phyloP scores from a whole-genome alignment of 768 basidiomycete species.

The Fistulinella prunicolor region DNA sequence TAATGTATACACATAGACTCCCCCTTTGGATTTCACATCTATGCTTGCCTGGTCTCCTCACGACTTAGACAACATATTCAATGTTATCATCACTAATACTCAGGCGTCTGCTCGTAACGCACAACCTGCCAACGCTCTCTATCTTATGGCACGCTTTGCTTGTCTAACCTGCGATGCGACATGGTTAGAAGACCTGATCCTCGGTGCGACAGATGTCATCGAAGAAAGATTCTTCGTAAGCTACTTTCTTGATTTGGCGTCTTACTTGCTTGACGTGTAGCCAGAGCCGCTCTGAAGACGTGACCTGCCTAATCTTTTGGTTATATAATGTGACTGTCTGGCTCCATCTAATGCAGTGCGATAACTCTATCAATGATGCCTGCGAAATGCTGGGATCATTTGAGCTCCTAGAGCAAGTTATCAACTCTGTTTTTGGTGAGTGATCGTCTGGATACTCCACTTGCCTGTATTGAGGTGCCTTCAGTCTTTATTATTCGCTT shows the following conservation, averaged over 20 bases:
- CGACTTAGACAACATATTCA: constrained; percentile 72
- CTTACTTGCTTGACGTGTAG: constrained; percentile 14
- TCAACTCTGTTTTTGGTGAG: constrained; percentile 92
- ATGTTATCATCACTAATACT: constrained; percentile 77
- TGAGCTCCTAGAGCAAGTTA: constrained; percentile 83
- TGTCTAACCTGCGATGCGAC: constrained; percentile 83
- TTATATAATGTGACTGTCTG: constrained; percentile 87
- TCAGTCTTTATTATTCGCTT: constrained; percentile 93
- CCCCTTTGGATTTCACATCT: constrained; percentile 68
- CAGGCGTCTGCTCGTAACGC: constrained; percentile 67
- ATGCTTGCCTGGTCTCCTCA: constrained; percentile 94
- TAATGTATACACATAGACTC: constrained; percentile 49
- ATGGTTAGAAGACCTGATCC: constrained; percentile 90
- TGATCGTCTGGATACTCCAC: constrained; percentile 1
- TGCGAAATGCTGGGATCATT: constrained; percentile 86
- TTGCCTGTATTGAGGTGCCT: constrained; percentile 1
- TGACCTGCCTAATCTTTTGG: constrained; percentile 91
- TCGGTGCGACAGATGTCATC: constrained; percentile 87
- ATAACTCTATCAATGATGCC: constrained; percentile 69
- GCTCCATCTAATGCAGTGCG: constrained; percentile 88
- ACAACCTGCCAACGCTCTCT: constrained; percentile 88
- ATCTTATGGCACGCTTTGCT: constrained; percentile 92
- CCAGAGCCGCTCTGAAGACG: constrained; percentile 79
- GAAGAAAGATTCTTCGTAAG: constrained; percentile 92
- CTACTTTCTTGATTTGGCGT: constrained; percentile 13